Base-by-base conservation (phyloP, 352 stramenopile genomes). In the Peronosclerospora sorghi region DNA sequence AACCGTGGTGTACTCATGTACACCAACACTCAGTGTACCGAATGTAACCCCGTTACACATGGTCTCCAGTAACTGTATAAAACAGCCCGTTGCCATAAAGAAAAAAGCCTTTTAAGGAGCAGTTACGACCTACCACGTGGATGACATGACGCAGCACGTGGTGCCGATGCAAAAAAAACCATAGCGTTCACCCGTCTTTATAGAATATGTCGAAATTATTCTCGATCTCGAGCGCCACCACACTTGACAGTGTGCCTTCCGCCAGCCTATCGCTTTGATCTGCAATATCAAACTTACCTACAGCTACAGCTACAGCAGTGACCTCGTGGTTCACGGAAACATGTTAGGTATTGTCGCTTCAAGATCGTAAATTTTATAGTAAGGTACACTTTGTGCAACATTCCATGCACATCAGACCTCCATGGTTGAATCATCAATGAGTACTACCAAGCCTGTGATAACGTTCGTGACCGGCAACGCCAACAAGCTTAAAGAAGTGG, bases 201-300 rank as follows among this genome's bases (percentile, higher is more conserved):
- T 90, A 97, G 62, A 96, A 97, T 14, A 94, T 86, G 39, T 97
- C 88, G 35, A 77, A 83, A 61, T 97, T 97, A 34, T 92, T 89
- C 48, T 96, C 82, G 8, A 96, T 78, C 48, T 96, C 85, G 63
- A 96, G 96, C 4, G 80, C 85, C 13, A 96, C 56, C 15, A 97
- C 46, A 66, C 83, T 97, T 28, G 76, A 84, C 43, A 94, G 63
- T 13, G 83, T 95, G 30, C 86, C 86, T 17, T 96, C 78, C 15
- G 96, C 62, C 17, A 97, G 72, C 26, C 71, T 85, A 51, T 96
- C 86, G 9, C 63, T 64, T 1, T 47, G 45, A 37, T 91, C 76
- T 1, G 56, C 17, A 5, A 60, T 52, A 8, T 74, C 60, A 17
- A 92, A 87, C 36, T 75, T 82, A 24, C 83, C 83, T n/a, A 73